Evolutionary conservation across 2,329 filamentous ascomycete species (phyloP).

Genomic region (Colletotrichum musicola): DNA sequence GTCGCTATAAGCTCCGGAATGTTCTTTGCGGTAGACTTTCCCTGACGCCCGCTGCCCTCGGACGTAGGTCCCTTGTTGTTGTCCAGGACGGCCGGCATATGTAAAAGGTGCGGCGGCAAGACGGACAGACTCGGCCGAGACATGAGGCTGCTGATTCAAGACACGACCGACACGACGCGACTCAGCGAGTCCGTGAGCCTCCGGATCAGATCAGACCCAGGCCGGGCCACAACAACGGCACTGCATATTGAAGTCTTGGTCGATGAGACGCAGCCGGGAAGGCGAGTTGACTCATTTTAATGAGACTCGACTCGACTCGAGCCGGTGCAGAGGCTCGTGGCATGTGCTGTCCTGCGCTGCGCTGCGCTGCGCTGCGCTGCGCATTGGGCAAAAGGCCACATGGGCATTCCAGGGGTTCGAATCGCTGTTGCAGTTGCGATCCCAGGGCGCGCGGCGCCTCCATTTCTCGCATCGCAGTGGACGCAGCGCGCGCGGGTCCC

Average conservation of each 20-base stretch:
- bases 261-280: conserved; percentile 9
- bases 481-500: background rate
- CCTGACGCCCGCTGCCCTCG: conserved; percentile 1
- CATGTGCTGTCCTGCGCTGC: conserved; percentile 22
- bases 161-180: conserved; percentile 32
- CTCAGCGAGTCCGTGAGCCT: conserved; percentile 23
- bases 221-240: conserved; percentile 28
- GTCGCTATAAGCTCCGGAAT: conserved; percentile 15
- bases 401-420: conserved; percentile 33
- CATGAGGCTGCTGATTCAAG: conserved; percentile 20
- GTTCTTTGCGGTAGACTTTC: background rate
- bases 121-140: conserved; percentile 24
- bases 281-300: background rate
- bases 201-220: conserved; percentile 19
- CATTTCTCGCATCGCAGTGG: conserved; percentile 19
- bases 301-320: conserved; percentile 12
- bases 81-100: background rate
- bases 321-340: conserved; percentile 21
- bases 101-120: background rate
- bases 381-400: conserved; percentile 26
- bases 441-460: conserved; percentile 11
- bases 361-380: conserved; percentile 11
- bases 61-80: conserved; percentile 7
- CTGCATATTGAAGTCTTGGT: conserved; percentile 29
- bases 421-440: conserved; percentile 19